Conservation (phyloP, 805 yeast genomes). For the Nakazawaea sp. region DNA sequence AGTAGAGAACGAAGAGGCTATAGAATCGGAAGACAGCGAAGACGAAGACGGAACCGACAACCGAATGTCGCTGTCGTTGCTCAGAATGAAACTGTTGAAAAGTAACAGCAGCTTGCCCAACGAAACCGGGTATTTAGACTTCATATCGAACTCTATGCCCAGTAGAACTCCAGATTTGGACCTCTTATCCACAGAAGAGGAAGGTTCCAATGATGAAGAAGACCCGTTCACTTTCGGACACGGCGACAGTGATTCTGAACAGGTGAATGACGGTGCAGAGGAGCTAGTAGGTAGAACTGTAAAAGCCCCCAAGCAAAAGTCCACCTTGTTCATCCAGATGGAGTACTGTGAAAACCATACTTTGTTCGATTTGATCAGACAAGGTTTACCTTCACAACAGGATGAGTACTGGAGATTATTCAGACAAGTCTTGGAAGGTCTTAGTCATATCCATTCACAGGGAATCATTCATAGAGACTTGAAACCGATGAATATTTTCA, state of each 20-base stretch:
- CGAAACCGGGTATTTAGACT: conserved; percentile 42
- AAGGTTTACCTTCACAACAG: conserved; percentile 61
- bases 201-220: conserved; percentile 19
- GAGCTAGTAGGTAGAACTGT: conserved; percentile 4
- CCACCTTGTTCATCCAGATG: conserved; percentile 93
- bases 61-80: neutral
- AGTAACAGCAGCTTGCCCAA: conserved; percentile 19
- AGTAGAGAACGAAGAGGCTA: conserved; percentile 17
- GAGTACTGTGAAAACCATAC: conserved; percentile 97
- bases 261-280: conserved; percentile 5
- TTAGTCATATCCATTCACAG: conserved; percentile 84
- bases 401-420: conserved; percentile 88
- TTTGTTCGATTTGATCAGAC: conserved; percentile 71
- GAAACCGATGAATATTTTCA: conserved; percentile 93
- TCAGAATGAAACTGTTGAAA: conserved; percentile 12
- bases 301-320: conserved; percentile 28
- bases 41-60: neutral
- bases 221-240: conserved; percentile 15
- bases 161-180: conserved; percentile 47
- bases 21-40: conserved; percentile 17
- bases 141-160: conserved; percentile 55
- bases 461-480: conserved; percentile 94
- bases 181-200: conserved; percentile 32
- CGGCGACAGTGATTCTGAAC: conserved; percentile 12
- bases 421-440: conserved; percentile 83